These are phyloP conservation scores for Vigna nakashimae DNA, from an alignment of 306 rosid species.

Conservation along the genomic window DNA sequence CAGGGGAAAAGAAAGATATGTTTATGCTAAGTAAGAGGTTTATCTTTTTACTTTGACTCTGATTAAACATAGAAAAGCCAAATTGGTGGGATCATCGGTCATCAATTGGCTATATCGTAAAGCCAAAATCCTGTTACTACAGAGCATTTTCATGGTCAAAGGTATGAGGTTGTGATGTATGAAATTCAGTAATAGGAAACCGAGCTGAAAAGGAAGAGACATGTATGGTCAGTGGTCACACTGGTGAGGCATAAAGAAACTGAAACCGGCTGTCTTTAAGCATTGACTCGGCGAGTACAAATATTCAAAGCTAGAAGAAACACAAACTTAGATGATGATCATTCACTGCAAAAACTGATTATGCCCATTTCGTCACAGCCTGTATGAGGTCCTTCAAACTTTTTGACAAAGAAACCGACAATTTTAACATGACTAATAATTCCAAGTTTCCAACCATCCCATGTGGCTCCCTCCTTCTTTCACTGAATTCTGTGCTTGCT, in stretches of 20 bases:
- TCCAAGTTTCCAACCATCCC: conserved; percentile 64
- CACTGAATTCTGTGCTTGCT: conserved; percentile 35
- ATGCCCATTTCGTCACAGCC: conserved; percentile 87
- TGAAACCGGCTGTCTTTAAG: conserved; percentile 47
- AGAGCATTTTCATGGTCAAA: conserved; percentile 43
- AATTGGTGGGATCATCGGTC: conserved; percentile 18
- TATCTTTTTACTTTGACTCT: not conserved
- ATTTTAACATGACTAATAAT: conserved; percentile 53
- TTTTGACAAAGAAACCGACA: conserved; percentile 59
- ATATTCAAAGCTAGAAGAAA: conserved; percentile 41
- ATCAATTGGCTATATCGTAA: conserved; percentile 35
- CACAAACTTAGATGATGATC: conserved; percentile 36
- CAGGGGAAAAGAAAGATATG: not conserved
- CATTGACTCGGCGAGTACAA: conserved; percentile 6
- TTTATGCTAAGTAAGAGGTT: not conserved
- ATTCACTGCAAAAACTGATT: conserved; percentile 49
- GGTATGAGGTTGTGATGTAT: conserved; percentile 49
- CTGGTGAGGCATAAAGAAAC: conserved; percentile 24
- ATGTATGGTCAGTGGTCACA: conserved; percentile 25
- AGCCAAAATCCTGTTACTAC: conserved; percentile 22
- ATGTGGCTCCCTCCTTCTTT: conserved; percentile 62
- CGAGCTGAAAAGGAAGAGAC: conserved; percentile 43
- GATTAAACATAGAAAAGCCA: conserved; percentile 13
- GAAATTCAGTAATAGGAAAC: conserved; percentile 36
- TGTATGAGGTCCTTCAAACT: conserved; percentile 54